Percentiles rank a stretch among this genome's conserved stretches.
These are phyloP conservation scores for Tuber umbilicatum DNA, from an alignment of 495 filamentous ascomycete species.

Conservation along the genomic window DNA sequence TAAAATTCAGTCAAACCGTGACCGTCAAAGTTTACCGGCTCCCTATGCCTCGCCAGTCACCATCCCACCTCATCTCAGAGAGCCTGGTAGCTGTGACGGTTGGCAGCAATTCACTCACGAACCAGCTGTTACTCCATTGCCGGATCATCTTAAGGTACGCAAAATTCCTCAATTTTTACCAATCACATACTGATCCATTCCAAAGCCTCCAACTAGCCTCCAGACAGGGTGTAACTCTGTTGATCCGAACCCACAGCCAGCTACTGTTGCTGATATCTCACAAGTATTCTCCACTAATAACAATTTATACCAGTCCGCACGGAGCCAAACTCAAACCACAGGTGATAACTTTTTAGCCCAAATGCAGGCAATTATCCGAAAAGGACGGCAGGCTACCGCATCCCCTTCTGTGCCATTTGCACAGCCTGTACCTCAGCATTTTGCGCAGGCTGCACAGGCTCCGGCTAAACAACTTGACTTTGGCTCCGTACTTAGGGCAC, in stretches of 20 bases:
- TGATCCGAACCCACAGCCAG: slow-evolving; percentile 9
- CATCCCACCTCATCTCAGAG: slow-evolving; percentile 38
- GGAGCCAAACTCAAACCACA: slow-evolving; percentile 21
- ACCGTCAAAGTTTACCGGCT: slow-evolving; percentile 35
- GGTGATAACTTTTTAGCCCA: slow-evolving; percentile 30
- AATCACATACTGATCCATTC: slow-evolving; percentile 11
- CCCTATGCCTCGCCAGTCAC: slow-evolving; percentile 33
- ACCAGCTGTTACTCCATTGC: slow-evolving; percentile 34
- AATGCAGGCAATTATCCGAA: slow-evolving; percentile 34
- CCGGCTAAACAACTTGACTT: slow-evolving; percentile 28
- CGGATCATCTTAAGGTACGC: slow-evolving; percentile 35
- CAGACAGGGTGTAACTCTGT: slow-evolving; percentile 15
- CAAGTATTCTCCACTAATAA: slow-evolving; percentile 30
- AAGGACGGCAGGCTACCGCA: slow-evolving; percentile 23
- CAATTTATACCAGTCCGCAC: slow-evolving; percentile 11
- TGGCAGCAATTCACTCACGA: slow-evolving; percentile 20
- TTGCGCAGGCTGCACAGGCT: slow-evolving; percentile 12
- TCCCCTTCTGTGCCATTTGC: slow-evolving; percentile 15
- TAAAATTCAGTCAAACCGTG: slow-evolving; percentile 38
- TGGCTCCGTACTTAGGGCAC: slow-evolving; percentile 30
- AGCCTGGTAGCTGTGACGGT: slow-evolving; percentile 29
- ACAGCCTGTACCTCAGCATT: slow-evolving; percentile 7
- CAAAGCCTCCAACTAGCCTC: slow-evolving; percentile 22
- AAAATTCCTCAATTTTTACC: neutral
- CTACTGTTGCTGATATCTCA: slow-evolving; percentile 26